Evolutionary conservation across 2,329 filamentous ascomycete genomes (phyloP).

Genomic region (Periconia digitata): DNA sequence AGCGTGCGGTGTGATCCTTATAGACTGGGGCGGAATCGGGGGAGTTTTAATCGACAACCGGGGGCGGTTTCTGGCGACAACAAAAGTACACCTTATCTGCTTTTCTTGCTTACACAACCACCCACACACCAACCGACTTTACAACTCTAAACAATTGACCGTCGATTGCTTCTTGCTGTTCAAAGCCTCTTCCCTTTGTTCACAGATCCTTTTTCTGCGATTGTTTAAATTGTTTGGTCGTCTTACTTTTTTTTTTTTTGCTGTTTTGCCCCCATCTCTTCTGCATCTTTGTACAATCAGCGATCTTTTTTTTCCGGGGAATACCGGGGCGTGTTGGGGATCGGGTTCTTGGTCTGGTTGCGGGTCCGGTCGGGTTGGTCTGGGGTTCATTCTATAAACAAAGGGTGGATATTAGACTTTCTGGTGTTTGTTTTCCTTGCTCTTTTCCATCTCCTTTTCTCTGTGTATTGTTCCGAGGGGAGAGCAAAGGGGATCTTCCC

Average conservation of each 20-base stretch:
- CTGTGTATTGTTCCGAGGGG: too few species aligned
- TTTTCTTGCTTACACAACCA: too few species aligned
- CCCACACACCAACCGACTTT: too few species aligned
- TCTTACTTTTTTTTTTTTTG: too few species aligned
- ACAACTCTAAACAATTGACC: too few species aligned
- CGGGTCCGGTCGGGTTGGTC: constrained; percentile 8
- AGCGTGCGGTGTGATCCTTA: constrained; percentile 22
- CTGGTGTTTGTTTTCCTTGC: constrained; percentile 7
- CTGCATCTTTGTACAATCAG: neutral
- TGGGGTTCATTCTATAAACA: constrained; percentile 1
- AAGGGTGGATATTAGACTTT: constrained; percentile 32
- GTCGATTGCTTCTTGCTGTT: too few species aligned
- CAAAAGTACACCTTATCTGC: neutral
- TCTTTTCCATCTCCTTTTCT: constrained; percentile 3
- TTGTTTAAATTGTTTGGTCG: too few species aligned
- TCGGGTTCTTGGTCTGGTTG: neutral
- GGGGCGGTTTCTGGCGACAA: neutral
- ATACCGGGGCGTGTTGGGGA: too few species aligned
- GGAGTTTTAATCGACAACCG: neutral
- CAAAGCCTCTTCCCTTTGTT: too few species aligned
- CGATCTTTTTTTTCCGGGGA: neutral
- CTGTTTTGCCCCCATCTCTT: too few species aligned
- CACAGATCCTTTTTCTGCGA: neutral
- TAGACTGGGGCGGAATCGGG: constrained; percentile 35
- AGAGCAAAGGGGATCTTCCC: constrained; percentile 8